Evolutionary conservation across 2,329 filamentous ascomycete species (phyloP).

Genomic region (Sarocladium strictum): DNA sequence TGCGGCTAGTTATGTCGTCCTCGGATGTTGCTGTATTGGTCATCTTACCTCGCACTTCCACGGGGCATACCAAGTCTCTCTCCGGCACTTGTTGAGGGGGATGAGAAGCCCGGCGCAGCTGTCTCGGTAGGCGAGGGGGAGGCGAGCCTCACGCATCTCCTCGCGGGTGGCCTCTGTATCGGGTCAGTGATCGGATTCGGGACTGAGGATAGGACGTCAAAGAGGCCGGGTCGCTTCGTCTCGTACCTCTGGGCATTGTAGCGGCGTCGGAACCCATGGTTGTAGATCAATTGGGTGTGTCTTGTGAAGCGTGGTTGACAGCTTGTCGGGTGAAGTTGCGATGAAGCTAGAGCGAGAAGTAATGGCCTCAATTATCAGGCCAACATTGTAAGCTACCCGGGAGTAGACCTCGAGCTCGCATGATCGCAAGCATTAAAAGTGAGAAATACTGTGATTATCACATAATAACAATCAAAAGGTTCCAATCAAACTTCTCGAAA

Average conservation of each 20-base stretch:
- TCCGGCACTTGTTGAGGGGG: slow-evolving; percentile 90
- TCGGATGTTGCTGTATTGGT: too few relatives aligned
- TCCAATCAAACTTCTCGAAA: too few relatives aligned
- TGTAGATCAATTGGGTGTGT: slow-evolving; percentile 25
- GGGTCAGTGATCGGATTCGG: slow-evolving; percentile 1
- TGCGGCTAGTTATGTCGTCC: too few relatives aligned
- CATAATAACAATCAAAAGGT: too few relatives aligned
- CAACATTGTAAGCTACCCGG: background rate
- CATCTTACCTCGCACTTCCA: slow-evolving; percentile 97
- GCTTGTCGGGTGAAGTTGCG: slow-evolving; percentile 19
- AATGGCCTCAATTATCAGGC: background rate
- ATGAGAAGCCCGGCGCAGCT: slow-evolving; percentile 93
- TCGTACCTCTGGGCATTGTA: slow-evolving; percentile 31
- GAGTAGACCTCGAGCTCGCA: too few relatives aligned
- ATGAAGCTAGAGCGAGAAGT: slow-evolving; percentile 11
- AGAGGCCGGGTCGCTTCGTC: background rate
- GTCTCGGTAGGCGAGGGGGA: slow-evolving; percentile 89
- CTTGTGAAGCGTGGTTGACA: slow-evolving; percentile 15
- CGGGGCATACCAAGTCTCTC: slow-evolving; percentile 85
- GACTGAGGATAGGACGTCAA: background rate
- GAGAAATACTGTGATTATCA: too few relatives aligned
- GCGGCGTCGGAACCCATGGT: slow-evolving; percentile 30
- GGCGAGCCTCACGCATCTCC: slow-evolving; percentile 86
- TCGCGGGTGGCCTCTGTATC: slow-evolving; percentile 69
- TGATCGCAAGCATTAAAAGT: too few relatives aligned